phyloP scores from a whole-genome alignment of 1,139 yeast species.

The Debaryomyces sp. region DNA sequence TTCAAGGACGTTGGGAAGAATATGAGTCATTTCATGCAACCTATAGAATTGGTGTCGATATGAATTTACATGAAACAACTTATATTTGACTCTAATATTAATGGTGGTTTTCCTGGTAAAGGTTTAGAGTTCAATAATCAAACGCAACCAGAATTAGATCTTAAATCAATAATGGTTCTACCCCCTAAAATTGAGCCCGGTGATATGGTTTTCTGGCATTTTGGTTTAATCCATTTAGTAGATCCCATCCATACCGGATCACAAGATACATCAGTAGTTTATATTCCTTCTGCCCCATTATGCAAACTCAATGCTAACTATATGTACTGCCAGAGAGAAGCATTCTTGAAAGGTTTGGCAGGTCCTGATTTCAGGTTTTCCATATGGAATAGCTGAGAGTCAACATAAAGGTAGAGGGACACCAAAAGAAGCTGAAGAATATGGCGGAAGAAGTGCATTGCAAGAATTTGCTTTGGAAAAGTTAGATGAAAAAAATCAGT shows the following conservation, averaged over 20 bases:
- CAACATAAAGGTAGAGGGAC: conserved; percentile 19
- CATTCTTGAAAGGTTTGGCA: conserved; percentile 23
- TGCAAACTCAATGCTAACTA: conserved; percentile 25
- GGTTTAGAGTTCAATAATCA: conserved; percentile 13
- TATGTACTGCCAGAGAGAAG: conserved; percentile 25
- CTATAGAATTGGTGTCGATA: conserved; percentile 37
- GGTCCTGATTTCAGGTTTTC: conserved; percentile 39
- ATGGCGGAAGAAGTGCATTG: conserved; percentile 19
- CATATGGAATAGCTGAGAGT: conserved; percentile 27
- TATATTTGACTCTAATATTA: conserved; percentile 22
- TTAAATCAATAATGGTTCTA: conserved; percentile 25
- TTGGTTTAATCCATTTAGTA: conserved; percentile 51
- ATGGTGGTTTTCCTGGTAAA: conserved; percentile 32
- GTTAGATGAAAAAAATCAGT: conserved; percentile 13
- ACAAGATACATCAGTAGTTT: conserved; percentile 12
- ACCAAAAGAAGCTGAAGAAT: conserved; percentile 14
- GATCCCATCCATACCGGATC: conserved; percentile 43
- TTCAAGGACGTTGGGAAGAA: conserved; percentile 50
- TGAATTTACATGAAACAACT: conserved; percentile 31
- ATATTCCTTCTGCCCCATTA: conserved; percentile 33
- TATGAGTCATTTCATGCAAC: conserved; percentile 47
- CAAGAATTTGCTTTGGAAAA: conserved; percentile 17
- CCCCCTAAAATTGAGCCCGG: conserved; percentile 41
- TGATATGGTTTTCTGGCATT: conserved; percentile 54
- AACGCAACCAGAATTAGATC: conserved; percentile 31